phyloP scores from a whole-genome alignment of 1,284 basidiomycete species.

The Heterobasidion irregulare region DNA sequence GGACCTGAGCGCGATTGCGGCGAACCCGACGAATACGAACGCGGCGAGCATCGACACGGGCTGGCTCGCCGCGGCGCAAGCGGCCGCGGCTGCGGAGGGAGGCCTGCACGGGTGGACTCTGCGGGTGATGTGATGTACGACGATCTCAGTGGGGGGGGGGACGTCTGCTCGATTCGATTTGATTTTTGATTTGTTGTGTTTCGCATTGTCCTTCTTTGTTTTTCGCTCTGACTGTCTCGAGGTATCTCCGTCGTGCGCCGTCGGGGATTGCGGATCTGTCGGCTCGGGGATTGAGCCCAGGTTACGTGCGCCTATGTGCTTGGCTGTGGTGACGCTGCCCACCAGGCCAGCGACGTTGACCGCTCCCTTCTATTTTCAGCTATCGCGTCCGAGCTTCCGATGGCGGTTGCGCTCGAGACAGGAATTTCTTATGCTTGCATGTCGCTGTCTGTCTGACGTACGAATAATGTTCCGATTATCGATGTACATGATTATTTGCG shows the following conservation, averaged over 20 bases:
- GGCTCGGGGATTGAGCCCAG: too few species aligned
- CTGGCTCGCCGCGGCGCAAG: slow-evolving; percentile 63
- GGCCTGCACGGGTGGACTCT: slow-evolving; percentile 65
- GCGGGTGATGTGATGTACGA: slow-evolving; percentile 51
- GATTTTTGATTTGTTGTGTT: not conserved
- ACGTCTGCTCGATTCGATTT: not conserved
- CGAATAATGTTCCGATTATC: too few species aligned
- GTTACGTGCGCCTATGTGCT: too few species aligned
- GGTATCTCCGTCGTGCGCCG: not conserved
- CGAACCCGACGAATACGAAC: slow-evolving; percentile 13
- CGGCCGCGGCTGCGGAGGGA: slow-evolving; percentile 46
- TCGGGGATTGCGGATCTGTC: too few species aligned
- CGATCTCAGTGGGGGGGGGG: not conserved
- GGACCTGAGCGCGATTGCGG: slow-evolving; percentile 39
- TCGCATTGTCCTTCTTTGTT: not conserved
- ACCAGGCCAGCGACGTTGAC: too few species aligned
- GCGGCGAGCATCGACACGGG: slow-evolving; percentile 31
- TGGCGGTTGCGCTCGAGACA: too few species aligned
- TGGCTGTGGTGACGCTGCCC: too few species aligned
- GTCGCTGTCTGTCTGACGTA: too few species aligned
- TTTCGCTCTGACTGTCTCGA: not conserved
- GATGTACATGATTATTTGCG: too few species aligned
- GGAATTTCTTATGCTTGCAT: too few species aligned
- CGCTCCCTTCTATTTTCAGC: not conserved
- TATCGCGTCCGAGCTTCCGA: too few species aligned